Evolutionary conservation across 106 monocot species (phyloP), one percentile per base, ranked within the genome.

Genomic region (Dendrobium officinale): DNA sequence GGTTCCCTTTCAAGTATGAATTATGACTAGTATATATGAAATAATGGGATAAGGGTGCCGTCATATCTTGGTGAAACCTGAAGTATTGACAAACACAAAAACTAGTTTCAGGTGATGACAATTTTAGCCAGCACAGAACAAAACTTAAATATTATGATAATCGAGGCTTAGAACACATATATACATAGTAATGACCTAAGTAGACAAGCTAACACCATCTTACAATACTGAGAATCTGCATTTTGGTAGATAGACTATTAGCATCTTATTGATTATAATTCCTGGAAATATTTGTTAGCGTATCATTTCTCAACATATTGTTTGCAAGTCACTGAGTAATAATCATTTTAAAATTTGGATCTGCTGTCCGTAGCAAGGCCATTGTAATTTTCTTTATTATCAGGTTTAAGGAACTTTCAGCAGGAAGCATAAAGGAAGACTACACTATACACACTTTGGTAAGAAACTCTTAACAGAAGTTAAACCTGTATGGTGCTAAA

Each of bases 31-130:
- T 89, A 66, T 75, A 89, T 84, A 88, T 78, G 67, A 81, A 88
- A 81, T 91, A 91, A 81, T 89, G 86, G 9, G 91, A 88, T 67
- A 91, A 77, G 24, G 91, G 91, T 24, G 84, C 84, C n/a, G 72
- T 86, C 91, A 91, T 91, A 72, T 88, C 86, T 49, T 91, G 91
- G 79, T 89, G 80, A 78, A n/a, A 91, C 88, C 91, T 91, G 86
- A 6, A 20, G 2, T 43, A 67, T 16, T 24, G 33, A 4, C 72
- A 72, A 72, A 37, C 31, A 72, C 29, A 72, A 72, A 16, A 72
- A 10, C 40, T 40, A 72, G 16, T 72, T 72, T 72, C 51, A 10
- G 51, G 51, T 51, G 51, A 51, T 13, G 51, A 13, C 51, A 13
- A 51, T 3, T 51, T 51, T 51, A 51, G 13, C 51, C 3, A 13